Conservation (phyloP, 148 eudicot species). For the Rhododendron williamsianum region DNA sequence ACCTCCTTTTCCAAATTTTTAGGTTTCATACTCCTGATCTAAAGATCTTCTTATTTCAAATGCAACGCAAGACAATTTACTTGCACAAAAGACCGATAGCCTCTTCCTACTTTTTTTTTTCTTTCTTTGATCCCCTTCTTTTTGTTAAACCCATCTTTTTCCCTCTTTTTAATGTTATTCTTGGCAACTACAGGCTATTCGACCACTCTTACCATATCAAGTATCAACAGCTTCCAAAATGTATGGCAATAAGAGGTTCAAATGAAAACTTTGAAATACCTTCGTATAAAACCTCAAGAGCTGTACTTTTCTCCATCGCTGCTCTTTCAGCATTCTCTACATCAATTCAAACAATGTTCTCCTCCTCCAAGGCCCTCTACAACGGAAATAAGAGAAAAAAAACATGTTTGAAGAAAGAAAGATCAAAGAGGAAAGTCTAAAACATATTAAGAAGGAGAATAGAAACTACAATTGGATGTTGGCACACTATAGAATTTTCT, state of each 20-base stretch:
- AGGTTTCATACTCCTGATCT: no score
- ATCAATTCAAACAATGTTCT: slow-evolving; percentile 53
- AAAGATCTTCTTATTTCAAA: no score
- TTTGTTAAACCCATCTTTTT: neutral
- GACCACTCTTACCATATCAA: neutral
- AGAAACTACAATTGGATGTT: neutral
- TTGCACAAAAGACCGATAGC: no score
- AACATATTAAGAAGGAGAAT: slow-evolving; percentile 1
- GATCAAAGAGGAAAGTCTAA: neutral
- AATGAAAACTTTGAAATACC: slow-evolving; percentile 22
- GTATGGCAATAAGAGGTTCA: neutral
- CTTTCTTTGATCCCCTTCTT: neutral
- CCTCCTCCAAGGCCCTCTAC: slow-evolving; percentile 81
- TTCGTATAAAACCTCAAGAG: slow-evolving; percentile 66
- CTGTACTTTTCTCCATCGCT: slow-evolving; percentile 56
- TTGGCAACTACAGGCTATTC: neutral
- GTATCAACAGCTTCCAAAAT: neutral
- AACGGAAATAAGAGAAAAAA: neutral
- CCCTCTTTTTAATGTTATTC: neutral
- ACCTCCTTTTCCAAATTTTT: no score
- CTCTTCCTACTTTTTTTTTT: no score
- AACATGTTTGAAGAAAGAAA: slow-evolving; percentile 2
- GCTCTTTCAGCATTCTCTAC: slow-evolving; percentile 65
- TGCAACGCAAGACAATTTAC: no score
- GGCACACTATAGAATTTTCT: neutral